phyloP scores from a whole-genome alignment of 2,329 filamentous ascomycete species.

The Samsoniella hepiali region DNA sequence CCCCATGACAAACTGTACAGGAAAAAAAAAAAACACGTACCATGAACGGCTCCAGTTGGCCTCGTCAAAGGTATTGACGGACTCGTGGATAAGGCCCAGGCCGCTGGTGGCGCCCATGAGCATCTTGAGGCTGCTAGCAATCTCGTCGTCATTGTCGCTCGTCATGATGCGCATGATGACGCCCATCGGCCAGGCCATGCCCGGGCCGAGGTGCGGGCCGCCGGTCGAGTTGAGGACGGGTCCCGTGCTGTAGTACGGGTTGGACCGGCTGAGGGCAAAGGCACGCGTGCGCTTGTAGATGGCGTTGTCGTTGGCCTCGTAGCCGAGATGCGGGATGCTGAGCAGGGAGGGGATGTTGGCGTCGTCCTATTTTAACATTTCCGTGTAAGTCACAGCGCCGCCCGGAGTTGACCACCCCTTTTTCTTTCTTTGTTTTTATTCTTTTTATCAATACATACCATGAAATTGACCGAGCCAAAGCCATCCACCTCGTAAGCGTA shows the following conservation, averaged over 20 bases:
- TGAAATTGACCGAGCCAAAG: slow-evolving; percentile 57
- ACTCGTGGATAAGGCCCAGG: slow-evolving; percentile 77
- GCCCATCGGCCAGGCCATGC: slow-evolving; percentile 85
- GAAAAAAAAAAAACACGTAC: slow-evolving; percentile 29
- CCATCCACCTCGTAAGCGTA: slow-evolving; percentile 71
- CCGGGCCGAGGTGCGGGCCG: slow-evolving; percentile 54
- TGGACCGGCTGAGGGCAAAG: slow-evolving; percentile 68
- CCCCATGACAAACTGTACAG: not conserved
- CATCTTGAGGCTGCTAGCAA: slow-evolving; percentile 58
- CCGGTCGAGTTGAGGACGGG: slow-evolving; percentile 51
- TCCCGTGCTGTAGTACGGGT: slow-evolving; percentile 67
- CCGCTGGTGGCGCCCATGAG: slow-evolving; percentile 66
- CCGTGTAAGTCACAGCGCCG: not conserved
- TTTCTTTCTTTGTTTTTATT: too few relatives aligned
- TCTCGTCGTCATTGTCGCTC: slow-evolving; percentile 71
- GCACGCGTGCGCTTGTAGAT: slow-evolving; percentile 71
- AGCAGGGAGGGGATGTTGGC: slow-evolving; percentile 62
- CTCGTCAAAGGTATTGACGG: slow-evolving; percentile 34
- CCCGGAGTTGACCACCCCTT: too few relatives aligned
- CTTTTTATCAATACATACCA: slow-evolving; percentile 37
- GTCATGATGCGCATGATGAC: slow-evolving; percentile 78
- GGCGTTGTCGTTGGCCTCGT: slow-evolving; percentile 53
- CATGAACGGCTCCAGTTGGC: slow-evolving; percentile 36
- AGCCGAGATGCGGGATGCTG: slow-evolving; percentile 59
- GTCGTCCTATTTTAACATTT: slow-evolving; percentile 43